Percentiles rank a stretch among this genome's conserved stretches.
Conservation (phyloP, 257 asterid genomes). For the Rubia yunnanensis region DNA sequence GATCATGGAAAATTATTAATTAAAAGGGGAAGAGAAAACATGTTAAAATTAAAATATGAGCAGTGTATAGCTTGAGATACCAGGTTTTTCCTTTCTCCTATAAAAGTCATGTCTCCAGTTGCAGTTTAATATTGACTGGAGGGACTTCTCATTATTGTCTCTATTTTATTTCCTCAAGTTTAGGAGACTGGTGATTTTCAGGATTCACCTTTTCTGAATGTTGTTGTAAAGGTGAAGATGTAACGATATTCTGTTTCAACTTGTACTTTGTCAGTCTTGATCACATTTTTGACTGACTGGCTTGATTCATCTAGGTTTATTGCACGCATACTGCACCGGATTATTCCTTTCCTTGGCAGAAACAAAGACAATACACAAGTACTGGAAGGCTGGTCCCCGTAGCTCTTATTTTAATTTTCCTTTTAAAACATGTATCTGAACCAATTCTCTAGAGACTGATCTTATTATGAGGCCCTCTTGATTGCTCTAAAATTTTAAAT, state of each 20-base stretch:
- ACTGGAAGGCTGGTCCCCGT: constrained; percentile 74
- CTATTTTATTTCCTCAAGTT: constrained; percentile 36
- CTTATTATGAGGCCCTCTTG: neutral
- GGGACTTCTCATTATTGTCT: neutral
- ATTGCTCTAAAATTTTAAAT: constrained; percentile 15
- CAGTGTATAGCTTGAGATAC: neutral
- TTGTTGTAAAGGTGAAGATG: constrained; percentile 78
- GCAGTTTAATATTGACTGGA: neutral
- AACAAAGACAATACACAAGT: constrained; percentile 81
- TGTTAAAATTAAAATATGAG: neutral
- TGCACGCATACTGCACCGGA: constrained; percentile 94
- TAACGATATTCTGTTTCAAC: neutral
- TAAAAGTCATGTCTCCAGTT: neutral
- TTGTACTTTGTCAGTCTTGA: neutral
- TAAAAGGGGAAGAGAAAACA: neutral
- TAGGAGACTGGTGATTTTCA: constrained; percentile 54
- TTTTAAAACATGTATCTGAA: constrained; percentile 1
- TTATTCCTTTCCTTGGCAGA: constrained; percentile 98
- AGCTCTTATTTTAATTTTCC: constrained; percentile 7
- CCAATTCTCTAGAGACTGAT: neutral
- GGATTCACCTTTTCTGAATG: constrained; percentile 64
- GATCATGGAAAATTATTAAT: neutral
- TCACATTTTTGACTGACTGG: neutral
- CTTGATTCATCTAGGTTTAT: constrained; percentile 43
- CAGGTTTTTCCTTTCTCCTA: neutral